These are phyloP conservation scores for Yamadazyma tumulicola DNA, from an alignment of 805 yeast species.

Conservation along the genomic window DNA sequence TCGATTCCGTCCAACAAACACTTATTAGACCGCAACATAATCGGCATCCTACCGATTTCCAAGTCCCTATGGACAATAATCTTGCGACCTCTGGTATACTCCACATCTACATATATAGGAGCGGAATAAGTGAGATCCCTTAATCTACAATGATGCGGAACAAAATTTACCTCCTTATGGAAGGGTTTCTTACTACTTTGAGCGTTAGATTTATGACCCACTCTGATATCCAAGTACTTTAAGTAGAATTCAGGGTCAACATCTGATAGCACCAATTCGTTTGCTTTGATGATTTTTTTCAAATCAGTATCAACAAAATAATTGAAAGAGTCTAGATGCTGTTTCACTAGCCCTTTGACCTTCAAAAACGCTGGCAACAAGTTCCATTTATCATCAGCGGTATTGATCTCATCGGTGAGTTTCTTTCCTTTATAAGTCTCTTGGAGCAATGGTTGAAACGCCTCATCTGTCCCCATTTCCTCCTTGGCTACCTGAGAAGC, in stretches of 20 bases:
- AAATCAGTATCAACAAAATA: conserved; percentile 92
- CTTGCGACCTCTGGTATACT: conserved; percentile 91
- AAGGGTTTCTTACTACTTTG: conserved; percentile 22
- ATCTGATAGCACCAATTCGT: conserved; percentile 83
- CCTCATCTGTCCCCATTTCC: conserved; percentile 40
- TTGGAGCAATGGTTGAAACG: conserved; percentile 72
- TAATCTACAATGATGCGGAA: conserved; percentile 94
- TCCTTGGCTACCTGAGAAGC: conserved; percentile 9
- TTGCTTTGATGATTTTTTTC: conserved; percentile 88
- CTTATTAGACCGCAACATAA: conserved; percentile 91
- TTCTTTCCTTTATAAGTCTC: conserved; percentile 84
- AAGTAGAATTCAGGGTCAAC: conserved; percentile 96
- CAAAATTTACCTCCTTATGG: conserved; percentile 58
- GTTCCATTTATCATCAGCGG: conserved; percentile 97
- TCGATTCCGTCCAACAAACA: conserved; percentile 79
- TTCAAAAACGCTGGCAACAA: conserved; percentile 91
- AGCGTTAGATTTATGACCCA: conserved; percentile 73
- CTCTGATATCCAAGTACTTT: conserved; percentile 88
- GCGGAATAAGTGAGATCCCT: conserved; percentile 94
- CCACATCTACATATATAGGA: conserved; percentile 94
- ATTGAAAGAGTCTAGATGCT: conserved; percentile 96
- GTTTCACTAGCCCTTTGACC: conserved; percentile 94
- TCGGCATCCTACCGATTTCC: conserved; percentile 98
- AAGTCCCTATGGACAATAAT: conserved; percentile 85
- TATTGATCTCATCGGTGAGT: conserved; percentile 80